Evolutionary conservation across 768 basidiomycete species (phyloP).

Genomic region (Agaricus sinodeliciosus): DNA sequence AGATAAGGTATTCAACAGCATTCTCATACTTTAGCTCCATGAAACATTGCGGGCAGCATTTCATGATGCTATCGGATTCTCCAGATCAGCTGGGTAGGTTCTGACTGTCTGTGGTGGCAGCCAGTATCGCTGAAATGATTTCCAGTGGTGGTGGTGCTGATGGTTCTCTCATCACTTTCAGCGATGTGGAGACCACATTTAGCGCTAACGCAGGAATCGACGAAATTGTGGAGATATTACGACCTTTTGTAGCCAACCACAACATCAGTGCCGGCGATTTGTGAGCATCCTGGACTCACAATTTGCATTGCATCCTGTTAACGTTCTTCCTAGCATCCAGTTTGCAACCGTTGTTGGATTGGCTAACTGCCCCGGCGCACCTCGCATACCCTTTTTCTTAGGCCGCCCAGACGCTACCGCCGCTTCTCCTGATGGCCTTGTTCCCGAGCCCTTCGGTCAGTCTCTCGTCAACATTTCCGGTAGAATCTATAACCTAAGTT

Average conservation of each 20-base stretch:
- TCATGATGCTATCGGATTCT: conserved; percentile 42
- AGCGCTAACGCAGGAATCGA: conserved; percentile 37
- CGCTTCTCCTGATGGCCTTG: conserved; percentile 22
- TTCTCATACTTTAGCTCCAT: not conserved
- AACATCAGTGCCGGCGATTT: conserved; percentile 39
- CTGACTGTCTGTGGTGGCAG: not conserved
- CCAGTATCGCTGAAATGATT: not conserved
- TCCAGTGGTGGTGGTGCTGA: conserved; percentile 38
- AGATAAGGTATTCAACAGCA: not conserved
- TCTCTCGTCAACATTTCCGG: not conserved
- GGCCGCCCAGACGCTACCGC: conserved; percentile 29
- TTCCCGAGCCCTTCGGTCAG: conserved; percentile 17
- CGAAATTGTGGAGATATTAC: conserved; percentile 31
- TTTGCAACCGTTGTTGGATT: conserved; percentile 40
- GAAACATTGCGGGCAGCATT: conserved; percentile 24
- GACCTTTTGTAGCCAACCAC: conserved; percentile 26
- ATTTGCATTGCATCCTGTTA: not conserved
- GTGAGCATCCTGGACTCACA: conserved; percentile 19
- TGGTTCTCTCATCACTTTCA: conserved; percentile 43
- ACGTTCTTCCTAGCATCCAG: conserved; percentile 27
- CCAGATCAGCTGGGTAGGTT: conserved; percentile 24
- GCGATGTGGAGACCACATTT: conserved; percentile 33
- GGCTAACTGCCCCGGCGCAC: conserved; percentile 38
- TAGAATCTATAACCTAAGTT: not conserved
- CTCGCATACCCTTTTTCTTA: conserved; percentile 31